These are phyloP conservation scores for Orbilia ellipsospora DNA, from an alignment of 2,329 filamentous ascomycete genomes.

Conservation along the genomic window DNA sequence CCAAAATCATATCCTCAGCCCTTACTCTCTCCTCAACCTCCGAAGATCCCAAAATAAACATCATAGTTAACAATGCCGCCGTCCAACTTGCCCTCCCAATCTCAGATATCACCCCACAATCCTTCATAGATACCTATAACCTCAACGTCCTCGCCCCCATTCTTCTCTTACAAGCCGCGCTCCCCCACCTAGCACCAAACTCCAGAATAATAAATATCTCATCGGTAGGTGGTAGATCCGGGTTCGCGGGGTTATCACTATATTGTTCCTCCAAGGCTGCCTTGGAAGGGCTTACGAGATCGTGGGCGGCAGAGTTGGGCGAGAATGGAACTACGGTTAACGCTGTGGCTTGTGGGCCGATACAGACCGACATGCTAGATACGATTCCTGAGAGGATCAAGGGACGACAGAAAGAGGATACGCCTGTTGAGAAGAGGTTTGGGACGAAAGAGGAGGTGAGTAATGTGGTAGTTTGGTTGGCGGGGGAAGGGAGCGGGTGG, in stretches of 20 bases:
- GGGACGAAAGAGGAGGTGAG: constrained; percentile 69
- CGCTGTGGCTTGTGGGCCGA: constrained; percentile 70
- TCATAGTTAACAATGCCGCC: constrained; percentile 63
- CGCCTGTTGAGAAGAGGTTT: constrained; percentile 67
- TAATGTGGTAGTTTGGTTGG: constrained; percentile 69
- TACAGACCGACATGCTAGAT: constrained; percentile 70
- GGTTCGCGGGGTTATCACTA: constrained; percentile 59
- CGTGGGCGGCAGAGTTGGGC: constrained; percentile 71
- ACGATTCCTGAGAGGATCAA: constrained; percentile 66
- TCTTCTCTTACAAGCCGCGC: constrained; percentile 68
- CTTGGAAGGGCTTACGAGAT: constrained; percentile 71
- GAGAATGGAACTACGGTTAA: constrained; percentile 71
- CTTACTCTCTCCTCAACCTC: constrained; percentile 54
- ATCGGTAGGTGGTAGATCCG: constrained; percentile 67
- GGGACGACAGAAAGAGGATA: constrained; percentile 66
- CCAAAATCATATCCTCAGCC: constrained; percentile 61
- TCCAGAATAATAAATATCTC: constrained; percentile 71
- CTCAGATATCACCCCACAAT: constrained; percentile 64
- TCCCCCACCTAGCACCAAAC: constrained; percentile 66
- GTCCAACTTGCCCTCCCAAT: constrained; percentile 62
- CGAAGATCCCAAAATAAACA: constrained; percentile 59
- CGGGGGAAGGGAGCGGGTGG: constrained; percentile 66
- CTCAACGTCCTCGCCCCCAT: constrained; percentile 70
- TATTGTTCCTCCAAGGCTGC: constrained; percentile 72
- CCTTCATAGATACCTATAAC: constrained; percentile 69